Evolutionary conservation across 306 rosid species (phyloP).

Genomic region (Vigna radiata): DNA sequence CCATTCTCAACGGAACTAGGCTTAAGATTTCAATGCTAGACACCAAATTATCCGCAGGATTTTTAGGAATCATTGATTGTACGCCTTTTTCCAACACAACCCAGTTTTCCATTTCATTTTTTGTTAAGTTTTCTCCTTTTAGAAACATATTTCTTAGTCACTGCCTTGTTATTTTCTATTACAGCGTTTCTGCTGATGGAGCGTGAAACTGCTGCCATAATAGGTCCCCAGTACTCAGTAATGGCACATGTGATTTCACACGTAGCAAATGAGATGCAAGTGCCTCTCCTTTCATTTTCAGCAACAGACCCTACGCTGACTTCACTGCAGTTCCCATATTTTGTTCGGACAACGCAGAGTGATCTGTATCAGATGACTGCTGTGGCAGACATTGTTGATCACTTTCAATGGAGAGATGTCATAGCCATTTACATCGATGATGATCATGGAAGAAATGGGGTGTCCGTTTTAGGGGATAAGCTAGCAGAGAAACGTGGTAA

Average conservation of each 20-base stretch:
- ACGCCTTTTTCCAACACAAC: slow-evolving; percentile 27
- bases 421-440: slow-evolving; percentile 75
- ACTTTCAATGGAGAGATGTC: slow-evolving; percentile 78
- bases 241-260: slow-evolving; percentile 60
- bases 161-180: slow-evolving; percentile 29
- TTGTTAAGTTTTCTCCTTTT: too few species aligned
- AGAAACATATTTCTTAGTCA: slow-evolving; percentile 40
- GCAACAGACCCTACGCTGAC: slow-evolving; percentile 79
- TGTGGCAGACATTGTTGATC: slow-evolving; percentile 64
- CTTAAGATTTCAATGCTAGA: slow-evolving; percentile 53
- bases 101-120: slow-evolving; percentile 42
- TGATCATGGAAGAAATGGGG: slow-evolving; percentile 83
- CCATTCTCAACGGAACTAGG: slow-evolving; percentile 53
- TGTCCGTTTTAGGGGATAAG: slow-evolving; percentile 61
- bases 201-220: slow-evolving; percentile 60
- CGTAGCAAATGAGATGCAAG: slow-evolving; percentile 57
- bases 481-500: slow-evolving; percentile 70
- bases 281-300: slow-evolving; percentile 61
- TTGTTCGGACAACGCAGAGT: slow-evolving; percentile 67
- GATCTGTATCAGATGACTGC: slow-evolving; percentile 84
- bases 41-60: slow-evolving; percentile 51
- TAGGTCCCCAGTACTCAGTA: slow-evolving; percentile 63
- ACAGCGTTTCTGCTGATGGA: slow-evolving; percentile 44
- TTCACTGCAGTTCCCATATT: slow-evolving; percentile 79
- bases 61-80: slow-evolving; percentile 68